phyloP scores from a whole-genome alignment of 495 filamentous ascomycete species.

The Letharia columbiana region DNA sequence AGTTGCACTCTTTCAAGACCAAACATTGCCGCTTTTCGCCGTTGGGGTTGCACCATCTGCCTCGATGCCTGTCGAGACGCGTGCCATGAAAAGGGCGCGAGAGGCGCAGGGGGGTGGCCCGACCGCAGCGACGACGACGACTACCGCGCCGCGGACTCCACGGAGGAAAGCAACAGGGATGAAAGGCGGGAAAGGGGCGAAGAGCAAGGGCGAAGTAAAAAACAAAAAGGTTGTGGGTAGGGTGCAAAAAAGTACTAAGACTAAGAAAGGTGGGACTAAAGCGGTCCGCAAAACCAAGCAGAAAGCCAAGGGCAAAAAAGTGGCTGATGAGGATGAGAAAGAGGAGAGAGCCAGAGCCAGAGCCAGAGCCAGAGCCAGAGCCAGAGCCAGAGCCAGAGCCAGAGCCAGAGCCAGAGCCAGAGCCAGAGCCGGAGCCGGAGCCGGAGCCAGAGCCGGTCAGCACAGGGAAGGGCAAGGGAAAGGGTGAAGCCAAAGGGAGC shows the following conservation, averaged over 20 bases:
- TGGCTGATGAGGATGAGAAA: not conserved
- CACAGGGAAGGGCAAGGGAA: not conserved
- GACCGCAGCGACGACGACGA: not conserved
- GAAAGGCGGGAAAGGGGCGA: not conserved
- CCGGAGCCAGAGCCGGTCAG: not conserved
- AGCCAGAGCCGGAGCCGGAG: not conserved
- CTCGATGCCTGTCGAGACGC: not conserved
- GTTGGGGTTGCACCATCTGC: not conserved
- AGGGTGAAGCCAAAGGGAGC: not conserved
- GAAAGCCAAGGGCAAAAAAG: not conserved
- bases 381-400: not conserved
- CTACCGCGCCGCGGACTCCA: not conserved
- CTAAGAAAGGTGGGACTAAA: not conserved
- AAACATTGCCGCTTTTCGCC: not conserved
- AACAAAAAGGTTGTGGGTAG: not conserved
- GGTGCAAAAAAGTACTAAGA: not conserved
- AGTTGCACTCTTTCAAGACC: not conserved
- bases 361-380: too few relatives aligned
- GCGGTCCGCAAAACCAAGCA: not conserved
- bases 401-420: too few relatives aligned
- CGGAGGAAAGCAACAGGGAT: too few relatives aligned
- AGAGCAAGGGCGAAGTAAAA: not conserved
- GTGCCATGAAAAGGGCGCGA: not conserved
- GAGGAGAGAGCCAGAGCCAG: not conserved
- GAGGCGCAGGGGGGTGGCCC: not conserved